Conservation (phyloP, 345 rosid species). For the Melaleuca quinquenervia region DNA sequence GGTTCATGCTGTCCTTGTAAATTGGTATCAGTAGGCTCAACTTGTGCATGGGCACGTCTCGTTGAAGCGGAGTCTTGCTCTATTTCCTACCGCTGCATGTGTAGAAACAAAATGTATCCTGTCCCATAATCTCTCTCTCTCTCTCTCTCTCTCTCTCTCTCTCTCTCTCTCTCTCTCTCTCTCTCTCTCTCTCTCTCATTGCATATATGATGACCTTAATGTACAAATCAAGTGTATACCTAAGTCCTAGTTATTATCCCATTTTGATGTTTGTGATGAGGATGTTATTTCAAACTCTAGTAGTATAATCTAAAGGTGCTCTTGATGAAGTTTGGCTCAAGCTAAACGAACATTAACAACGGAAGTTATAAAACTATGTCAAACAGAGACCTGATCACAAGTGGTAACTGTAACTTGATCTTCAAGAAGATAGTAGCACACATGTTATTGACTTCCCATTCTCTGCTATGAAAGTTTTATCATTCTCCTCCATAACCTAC, state of each 20-base stretch:
- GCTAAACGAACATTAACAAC: no score
- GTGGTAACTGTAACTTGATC: no score
- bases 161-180: neutral
- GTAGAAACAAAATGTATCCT: constrained; percentile 67
- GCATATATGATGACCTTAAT: neutral
- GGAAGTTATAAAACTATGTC: no score
- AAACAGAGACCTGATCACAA: no score
- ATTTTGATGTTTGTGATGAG: neutral
- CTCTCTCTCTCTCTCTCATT: neutral
- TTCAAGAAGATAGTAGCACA: no score
- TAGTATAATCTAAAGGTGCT: neutral
- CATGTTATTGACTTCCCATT: constrained; percentile 13
- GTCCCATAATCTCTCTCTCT: constrained; percentile 32
- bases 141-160: neutral
- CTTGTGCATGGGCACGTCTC: constrained; percentile 37
- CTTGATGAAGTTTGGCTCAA: neutral
- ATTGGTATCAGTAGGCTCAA: constrained; percentile 77
- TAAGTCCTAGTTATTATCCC: neutral
- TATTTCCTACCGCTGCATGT: constrained; percentile 87
- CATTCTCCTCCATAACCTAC: constrained; percentile 15
- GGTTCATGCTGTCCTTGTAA: constrained; percentile 86
- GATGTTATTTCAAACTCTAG: neutral
- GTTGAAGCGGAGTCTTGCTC: constrained; percentile 93
- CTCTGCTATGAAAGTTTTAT: constrained; percentile 29
- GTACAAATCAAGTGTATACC: neutral